Evolutionary conservation across 208 protist species (phyloP).

Genomic region (Novymonas esmeraldas): DNA sequence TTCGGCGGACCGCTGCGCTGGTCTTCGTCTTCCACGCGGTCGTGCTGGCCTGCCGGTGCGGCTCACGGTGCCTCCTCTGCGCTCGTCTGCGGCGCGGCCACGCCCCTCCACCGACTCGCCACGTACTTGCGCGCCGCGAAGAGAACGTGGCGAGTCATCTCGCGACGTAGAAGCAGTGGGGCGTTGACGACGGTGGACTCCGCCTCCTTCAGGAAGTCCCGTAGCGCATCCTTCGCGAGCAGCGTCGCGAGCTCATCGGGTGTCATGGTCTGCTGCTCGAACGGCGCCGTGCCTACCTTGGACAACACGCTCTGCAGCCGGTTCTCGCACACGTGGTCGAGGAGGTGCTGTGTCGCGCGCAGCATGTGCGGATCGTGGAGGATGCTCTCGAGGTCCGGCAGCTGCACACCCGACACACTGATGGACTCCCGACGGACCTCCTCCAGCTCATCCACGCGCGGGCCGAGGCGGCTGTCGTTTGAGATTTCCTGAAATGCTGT

Average conservation of each 20-base stretch:
- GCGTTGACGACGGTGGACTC: constrained; percentile 58
- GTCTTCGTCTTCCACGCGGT: no score
- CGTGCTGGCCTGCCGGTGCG: no score
- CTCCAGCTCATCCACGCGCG: constrained; percentile 76
- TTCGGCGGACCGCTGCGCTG: no score
- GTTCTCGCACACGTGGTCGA: constrained; percentile 81
- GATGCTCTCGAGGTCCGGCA: constrained; percentile 70
- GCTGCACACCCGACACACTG: constrained; percentile 58
- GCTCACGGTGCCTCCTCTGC: background rate
- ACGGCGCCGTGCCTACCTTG: constrained; percentile 83
- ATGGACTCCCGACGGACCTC: constrained; percentile 56
- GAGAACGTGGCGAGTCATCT: constrained; percentile 66
- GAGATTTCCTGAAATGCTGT: constrained; percentile 89
- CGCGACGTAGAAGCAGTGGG: constrained; percentile 59
- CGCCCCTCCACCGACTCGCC: constrained; percentile 54
- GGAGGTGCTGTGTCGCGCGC: constrained; percentile 42
- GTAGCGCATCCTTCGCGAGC: constrained; percentile 77
- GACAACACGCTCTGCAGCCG: constrained; percentile 82
- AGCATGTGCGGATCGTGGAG: constrained; percentile 56
- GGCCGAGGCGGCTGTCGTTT: constrained; percentile 69
- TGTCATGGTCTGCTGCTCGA: constrained; percentile 67
- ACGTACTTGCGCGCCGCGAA: constrained; percentile 72
- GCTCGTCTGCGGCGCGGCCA: constrained; percentile 29
- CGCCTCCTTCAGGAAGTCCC: constrained; percentile 86
- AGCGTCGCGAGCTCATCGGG: constrained; percentile 66